A percentile compares a stretch with the other conserved stretches of the same genome.
Conservation (phyloP, 352 stramenopile species). For the Pythium coloratum region DNA sequence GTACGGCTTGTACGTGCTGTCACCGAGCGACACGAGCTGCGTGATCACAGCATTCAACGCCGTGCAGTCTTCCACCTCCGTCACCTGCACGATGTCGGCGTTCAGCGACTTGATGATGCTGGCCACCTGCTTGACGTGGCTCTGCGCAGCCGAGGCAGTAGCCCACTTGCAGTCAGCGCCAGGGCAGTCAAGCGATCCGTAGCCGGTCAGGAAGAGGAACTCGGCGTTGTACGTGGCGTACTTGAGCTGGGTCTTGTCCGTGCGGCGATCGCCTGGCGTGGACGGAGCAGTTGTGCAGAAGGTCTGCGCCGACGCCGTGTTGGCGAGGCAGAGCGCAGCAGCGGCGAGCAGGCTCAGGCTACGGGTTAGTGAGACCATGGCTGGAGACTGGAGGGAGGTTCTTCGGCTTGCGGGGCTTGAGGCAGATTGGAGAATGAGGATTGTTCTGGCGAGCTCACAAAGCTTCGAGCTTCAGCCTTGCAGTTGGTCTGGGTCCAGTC, state of each 20-base stretch:
- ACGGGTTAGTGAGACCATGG: background rate
- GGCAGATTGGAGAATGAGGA: background rate
- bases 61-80: constrained; percentile 62
- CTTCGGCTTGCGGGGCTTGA: background rate
- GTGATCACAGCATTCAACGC: constrained; percentile 53
- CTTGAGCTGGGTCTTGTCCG: constrained; percentile 39
- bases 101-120: constrained; percentile 48
- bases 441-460: background rate
- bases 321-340: background rate
- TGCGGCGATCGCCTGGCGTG: constrained; percentile 14
- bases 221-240: constrained; percentile 65
- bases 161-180: constrained; percentile 56
- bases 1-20: constrained; percentile 64
- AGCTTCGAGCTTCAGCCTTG: background rate
- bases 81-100: constrained; percentile 66
- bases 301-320: constrained; percentile 32
- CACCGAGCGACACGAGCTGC: constrained; percentile 43
- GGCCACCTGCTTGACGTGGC: constrained; percentile 55
- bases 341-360: background rate
- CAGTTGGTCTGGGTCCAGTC: background rate
- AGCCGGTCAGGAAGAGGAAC: constrained; percentile 56
- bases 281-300: constrained; percentile 51
- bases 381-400: background rate
- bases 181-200: constrained; percentile 45
- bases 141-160: constrained; percentile 37